phyloP scores from a whole-genome alignment of 345 rosid species.

The Euphorbia pulcherrima region DNA sequence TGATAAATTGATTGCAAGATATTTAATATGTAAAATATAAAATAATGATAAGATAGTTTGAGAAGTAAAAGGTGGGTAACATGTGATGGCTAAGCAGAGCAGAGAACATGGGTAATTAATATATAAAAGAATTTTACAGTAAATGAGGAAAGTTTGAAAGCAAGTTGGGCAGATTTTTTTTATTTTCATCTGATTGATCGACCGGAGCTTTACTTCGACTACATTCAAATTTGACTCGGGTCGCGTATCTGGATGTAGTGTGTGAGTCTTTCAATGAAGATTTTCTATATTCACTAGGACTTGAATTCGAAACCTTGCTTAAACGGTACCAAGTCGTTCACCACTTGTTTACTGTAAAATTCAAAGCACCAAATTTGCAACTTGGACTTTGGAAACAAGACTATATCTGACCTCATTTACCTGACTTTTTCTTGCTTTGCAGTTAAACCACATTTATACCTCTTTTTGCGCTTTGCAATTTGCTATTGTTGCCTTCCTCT shows the following conservation, averaged over 20 bases:
- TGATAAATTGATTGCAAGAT: background rate
- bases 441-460: background rate
- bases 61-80: constrained; percentile 15
- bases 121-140: background rate
- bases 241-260: too few species aligned
- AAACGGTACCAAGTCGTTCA: too few species aligned
- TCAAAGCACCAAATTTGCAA: background rate
- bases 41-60: background rate
- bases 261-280: too few species aligned
- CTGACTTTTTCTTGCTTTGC: background rate
- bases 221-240: too few species aligned
- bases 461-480: background rate
- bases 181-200: too few species aligned
- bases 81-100: constrained; percentile 20
- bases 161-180: background rate
- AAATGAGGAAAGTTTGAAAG: background rate
- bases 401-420: constrained; percentile 2
- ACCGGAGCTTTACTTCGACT: too few species aligned
- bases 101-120: background rate
- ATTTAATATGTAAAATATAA: too few species aligned
- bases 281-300: too few species aligned
- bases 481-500: background rate
- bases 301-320: too few species aligned
- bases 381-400: background rate
- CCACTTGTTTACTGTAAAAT: too few species aligned